These are phyloP conservation scores for Blastobotrys malaysiensis DNA, from an alignment of 1,139 yeast genomes.

Conservation along the genomic window DNA sequence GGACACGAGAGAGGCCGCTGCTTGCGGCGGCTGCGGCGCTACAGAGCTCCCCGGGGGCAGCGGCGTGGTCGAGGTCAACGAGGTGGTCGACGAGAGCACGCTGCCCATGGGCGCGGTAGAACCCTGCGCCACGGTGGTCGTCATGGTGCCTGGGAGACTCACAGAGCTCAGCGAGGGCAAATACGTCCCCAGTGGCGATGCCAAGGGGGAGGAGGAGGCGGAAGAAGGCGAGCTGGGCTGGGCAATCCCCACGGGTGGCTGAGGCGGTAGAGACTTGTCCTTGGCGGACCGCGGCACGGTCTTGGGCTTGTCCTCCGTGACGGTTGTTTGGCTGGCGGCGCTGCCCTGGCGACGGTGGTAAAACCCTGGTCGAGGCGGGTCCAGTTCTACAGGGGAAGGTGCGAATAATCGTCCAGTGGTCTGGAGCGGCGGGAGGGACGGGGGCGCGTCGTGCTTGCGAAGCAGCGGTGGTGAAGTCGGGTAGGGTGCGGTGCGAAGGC, in stretches of 20 bases:
- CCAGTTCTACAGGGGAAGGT: background rate
- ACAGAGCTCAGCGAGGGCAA: background rate
- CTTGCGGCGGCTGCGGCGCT: conserved; percentile 2
- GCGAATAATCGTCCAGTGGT: background rate
- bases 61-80: background rate
- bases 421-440: background rate
- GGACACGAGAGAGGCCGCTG: conserved; percentile 7
- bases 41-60: background rate
- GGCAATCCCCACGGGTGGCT: too few relatives aligned
- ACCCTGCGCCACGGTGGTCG: background rate
- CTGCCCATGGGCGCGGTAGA: background rate
- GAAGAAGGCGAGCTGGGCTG: background rate
- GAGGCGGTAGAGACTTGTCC: too few relatives aligned
- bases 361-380: background rate
- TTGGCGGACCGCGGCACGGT: too few relatives aligned
- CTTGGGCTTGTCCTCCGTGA: background rate
- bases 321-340: background rate
- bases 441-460: background rate
- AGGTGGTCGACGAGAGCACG: background rate
- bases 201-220: background rate
- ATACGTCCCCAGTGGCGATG: background rate
- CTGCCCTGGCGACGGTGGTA: background rate
- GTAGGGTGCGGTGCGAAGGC: background rate
- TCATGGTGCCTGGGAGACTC: background rate
- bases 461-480: background rate